These are phyloP conservation scores for Pythium plurisporium DNA, from an alignment of 352 stramenopile genomes.

Conservation along the genomic window DNA sequence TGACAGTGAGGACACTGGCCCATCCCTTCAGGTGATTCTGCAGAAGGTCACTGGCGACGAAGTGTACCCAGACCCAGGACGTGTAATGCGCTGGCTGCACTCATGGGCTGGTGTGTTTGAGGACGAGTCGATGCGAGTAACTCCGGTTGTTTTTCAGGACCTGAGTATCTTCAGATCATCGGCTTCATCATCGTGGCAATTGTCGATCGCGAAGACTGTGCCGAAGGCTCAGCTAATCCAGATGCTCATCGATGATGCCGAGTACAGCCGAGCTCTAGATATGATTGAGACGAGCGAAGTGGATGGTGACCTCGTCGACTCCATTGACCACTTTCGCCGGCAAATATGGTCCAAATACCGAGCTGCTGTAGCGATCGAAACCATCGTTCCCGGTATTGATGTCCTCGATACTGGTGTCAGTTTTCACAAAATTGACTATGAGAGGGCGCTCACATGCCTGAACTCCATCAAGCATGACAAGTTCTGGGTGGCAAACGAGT, in stretches of 20 bases:
- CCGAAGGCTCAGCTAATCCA: slow-evolving; percentile 30
- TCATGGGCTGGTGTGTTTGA: not conserved
- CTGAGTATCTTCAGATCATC: not conserved
- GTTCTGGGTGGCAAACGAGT: slow-evolving; percentile 47
- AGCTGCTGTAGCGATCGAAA: not conserved
- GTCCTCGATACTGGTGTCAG: slow-evolving; percentile 4
- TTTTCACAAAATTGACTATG: not conserved
- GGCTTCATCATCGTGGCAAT: not conserved
- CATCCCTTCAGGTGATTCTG: not conserved
- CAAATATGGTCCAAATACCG: slow-evolving; percentile 47
- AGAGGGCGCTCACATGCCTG: slow-evolving; percentile 40
- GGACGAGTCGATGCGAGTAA: not conserved
- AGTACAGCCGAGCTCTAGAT: slow-evolving; percentile 39
- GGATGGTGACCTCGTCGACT: slow-evolving; percentile 11
- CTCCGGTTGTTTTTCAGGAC: not conserved
- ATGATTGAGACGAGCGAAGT: slow-evolving; percentile 4
- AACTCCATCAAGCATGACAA: slow-evolving; percentile 33
- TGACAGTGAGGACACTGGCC: not conserved
- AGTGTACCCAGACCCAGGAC: not conserved
- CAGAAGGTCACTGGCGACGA: not conserved
- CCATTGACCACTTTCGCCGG: slow-evolving; percentile 47
- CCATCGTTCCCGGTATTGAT: slow-evolving; percentile 3
- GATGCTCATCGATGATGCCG: slow-evolving; percentile 26
- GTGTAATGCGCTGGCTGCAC: not conserved
- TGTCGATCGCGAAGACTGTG: not conserved